Evolutionary conservation across 305 asterid species (phyloP).

Genomic region (Salvia sclarea): DNA sequence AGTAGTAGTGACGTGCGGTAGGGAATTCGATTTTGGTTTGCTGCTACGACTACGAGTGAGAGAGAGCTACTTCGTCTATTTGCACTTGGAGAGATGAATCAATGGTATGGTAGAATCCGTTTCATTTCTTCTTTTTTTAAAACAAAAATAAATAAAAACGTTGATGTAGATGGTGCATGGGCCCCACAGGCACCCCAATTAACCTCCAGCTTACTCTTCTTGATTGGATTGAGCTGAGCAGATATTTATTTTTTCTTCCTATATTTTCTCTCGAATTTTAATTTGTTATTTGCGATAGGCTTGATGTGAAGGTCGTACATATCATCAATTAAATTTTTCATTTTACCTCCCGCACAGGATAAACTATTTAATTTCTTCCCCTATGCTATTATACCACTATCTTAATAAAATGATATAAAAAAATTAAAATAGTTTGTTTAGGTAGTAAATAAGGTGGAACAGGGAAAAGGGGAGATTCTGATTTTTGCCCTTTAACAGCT

Average conservation of each 20-base stretch:
- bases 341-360: no score
- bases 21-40: slow-evolving; percentile 28
- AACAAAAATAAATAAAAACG: neutral
- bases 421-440: no score
- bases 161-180: neutral
- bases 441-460: no score
- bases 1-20: slow-evolving; percentile 17
- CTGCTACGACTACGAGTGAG: neutral
- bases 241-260: slow-evolving; percentile 20
- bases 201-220: slow-evolving; percentile 13
- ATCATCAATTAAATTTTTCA: no score
- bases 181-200: neutral
- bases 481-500: slow-evolving; percentile 6
- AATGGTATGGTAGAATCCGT: neutral
- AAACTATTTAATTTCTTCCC: no score
- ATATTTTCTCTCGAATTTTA: slow-evolving; percentile 16
- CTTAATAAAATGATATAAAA: no score
- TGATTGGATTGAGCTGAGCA: slow-evolving; percentile 14
- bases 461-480: slow-evolving; percentile 5
- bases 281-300: slow-evolving; percentile 6
- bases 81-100: slow-evolving; percentile 16
- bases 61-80: slow-evolving; percentile 6
- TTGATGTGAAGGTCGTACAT: neutral
- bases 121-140: neutral
- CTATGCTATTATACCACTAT: no score